Percentiles rank a stretch among this genome's conserved stretches.
Conservation (phyloP, 1,284 basidiomycete genomes). For the Rhodotorula mucilaginosa region DNA sequence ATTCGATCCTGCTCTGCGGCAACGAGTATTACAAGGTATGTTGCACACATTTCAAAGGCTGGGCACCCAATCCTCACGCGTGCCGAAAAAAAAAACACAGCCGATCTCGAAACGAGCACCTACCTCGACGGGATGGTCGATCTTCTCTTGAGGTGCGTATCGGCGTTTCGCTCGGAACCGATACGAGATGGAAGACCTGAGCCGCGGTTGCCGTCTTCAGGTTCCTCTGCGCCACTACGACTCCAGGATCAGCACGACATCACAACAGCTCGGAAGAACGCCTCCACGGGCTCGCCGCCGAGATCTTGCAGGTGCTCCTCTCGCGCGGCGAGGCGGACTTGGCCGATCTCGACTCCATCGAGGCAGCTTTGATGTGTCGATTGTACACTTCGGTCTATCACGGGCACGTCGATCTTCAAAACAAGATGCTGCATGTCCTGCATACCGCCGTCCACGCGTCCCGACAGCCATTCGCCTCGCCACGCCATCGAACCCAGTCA, state of each 20-base stretch:
- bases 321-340: constrained; percentile 71
- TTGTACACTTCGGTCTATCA: constrained; percentile 71
- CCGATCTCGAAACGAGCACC: constrained; percentile 50
- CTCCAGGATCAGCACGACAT: constrained; percentile 57
- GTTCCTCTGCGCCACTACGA: constrained; percentile 72
- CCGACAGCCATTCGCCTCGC: neutral
- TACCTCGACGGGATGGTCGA: constrained; percentile 73
- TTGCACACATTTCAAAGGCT: no score
- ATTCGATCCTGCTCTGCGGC: constrained; percentile 55
- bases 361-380: constrained; percentile 69
- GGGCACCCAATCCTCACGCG: neutral
- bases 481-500: neutral
- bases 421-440: constrained; percentile 85
- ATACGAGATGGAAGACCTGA: neutral
- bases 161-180: neutral
- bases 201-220: constrained; percentile 51
- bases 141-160: constrained; percentile 60
- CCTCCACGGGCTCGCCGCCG: constrained; percentile 70
- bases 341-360: constrained; percentile 61
- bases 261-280: constrained; percentile 58
- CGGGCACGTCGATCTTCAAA: constrained; percentile 74
- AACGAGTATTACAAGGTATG: constrained; percentile 62
- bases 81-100: constrained; percentile 2
- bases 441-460: constrained; percentile 66
- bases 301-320: constrained; percentile 76